Evolutionary conservation across 495 filamentous ascomycete species (phyloP).

Genomic region (Geoglossum glabrum): DNA sequence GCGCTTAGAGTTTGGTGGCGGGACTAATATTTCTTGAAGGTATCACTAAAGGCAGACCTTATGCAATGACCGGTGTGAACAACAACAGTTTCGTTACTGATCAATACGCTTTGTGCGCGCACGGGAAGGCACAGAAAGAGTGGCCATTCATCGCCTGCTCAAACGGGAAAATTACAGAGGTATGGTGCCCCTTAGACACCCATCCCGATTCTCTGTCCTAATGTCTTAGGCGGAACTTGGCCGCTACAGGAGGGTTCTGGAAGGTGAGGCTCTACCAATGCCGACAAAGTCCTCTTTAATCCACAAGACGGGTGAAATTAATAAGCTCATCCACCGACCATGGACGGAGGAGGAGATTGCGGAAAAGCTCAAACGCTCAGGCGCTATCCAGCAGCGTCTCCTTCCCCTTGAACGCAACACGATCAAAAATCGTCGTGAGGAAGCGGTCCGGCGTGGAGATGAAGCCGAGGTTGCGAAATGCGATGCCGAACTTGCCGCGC

Average conservation of each 20-base stretch:
- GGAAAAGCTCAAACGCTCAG: conserved; percentile 51
- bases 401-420: conserved; percentile 42
- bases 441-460: conserved; percentile 43
- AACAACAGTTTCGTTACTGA: conserved; percentile 56
- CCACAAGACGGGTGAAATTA: conserved; percentile 63
- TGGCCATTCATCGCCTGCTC: conserved; percentile 76
- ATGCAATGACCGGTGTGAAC: conserved; percentile 48
- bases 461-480: conserved; percentile 35
- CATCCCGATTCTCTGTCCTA: conserved; percentile 11
- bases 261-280: conserved; percentile 46
- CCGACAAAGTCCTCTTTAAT: conserved; percentile 44
- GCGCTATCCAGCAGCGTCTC: conserved; percentile 36
- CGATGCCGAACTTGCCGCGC: conserved; percentile 43
- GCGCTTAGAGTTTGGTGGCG: not conserved
- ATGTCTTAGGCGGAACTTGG: conserved; percentile 46
- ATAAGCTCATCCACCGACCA: conserved; percentile 48
- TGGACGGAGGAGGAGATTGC: conserved; percentile 68
- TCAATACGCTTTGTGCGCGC: conserved; percentile 49
- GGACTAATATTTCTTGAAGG: conserved; percentile 30
- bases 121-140: conserved; percentile 56
- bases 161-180: conserved; percentile 52
- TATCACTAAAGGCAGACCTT: conserved; percentile 57
- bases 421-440: conserved; percentile 37
- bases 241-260: conserved; percentile 59
- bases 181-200: conserved; percentile 16